Percentiles rank a stretch among this genome's conserved stretches.
phyloP scores from a whole-genome alignment of 345 rosid species.

The Nephelium lappaceum region DNA sequence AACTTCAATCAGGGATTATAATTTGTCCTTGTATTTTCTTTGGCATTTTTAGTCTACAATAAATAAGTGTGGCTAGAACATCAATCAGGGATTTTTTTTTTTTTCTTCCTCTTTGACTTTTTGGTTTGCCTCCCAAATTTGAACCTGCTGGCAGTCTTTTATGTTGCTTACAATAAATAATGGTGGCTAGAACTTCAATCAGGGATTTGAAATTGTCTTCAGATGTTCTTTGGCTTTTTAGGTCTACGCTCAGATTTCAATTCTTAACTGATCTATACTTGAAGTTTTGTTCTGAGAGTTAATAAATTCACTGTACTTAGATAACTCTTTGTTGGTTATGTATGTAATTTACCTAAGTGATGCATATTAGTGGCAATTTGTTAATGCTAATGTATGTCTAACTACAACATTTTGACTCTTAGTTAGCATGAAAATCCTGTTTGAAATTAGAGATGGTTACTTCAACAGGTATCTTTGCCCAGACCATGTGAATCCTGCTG shows the following conservation, averaged over 20 bases:
- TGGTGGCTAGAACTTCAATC: conserved; percentile 3
- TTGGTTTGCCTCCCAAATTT: not conserved
- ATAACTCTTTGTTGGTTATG: not conserved
- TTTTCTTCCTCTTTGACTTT: too few species aligned
- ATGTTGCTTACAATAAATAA: not conserved
- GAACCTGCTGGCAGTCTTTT: not conserved
- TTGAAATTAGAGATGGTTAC: conserved; percentile 21
- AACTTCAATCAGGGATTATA: conserved; percentile 1
- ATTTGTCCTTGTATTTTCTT: not conserved
- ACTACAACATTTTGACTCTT: conserved; percentile 8
- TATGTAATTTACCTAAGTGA: not conserved
- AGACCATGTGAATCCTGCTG: conserved; percentile 93
- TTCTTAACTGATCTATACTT: not conserved
- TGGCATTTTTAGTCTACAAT: not conserved
- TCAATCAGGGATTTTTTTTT: too few species aligned
- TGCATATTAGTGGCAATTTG: conserved; percentile 14
- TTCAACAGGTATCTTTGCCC: conserved; percentile 78
- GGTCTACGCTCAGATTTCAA: not conserved
- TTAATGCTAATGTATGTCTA: conserved; percentile 11
- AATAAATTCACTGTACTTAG: not conserved
- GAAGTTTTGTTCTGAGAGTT: not conserved
- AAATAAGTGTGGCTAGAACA: too few species aligned
- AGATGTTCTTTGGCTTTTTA: not conserved
- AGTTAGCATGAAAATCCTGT: conserved; percentile 11
- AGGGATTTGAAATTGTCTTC: not conserved